Percentiles rank a stretch among this genome's conserved stretches.
These are phyloP conservation scores for Yamadazyma dendronema DNA, from an alignment of 1,139 yeast genomes.

Conservation along the genomic window DNA sequence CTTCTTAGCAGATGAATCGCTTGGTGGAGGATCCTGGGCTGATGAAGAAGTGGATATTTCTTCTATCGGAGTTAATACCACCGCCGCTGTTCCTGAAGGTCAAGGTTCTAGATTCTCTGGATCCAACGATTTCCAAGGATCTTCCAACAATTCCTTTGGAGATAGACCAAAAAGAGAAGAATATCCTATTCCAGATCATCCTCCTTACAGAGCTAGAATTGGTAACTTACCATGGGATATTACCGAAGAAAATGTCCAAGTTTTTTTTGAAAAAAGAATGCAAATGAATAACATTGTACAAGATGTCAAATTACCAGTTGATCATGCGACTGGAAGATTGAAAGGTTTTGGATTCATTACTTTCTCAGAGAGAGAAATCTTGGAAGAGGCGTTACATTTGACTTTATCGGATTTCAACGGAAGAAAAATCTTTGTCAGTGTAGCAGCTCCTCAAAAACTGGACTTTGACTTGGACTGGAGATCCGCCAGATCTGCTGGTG, in stretches of 20 bases:
- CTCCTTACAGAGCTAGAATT: conserved; percentile 89
- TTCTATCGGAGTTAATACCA: conserved; percentile 50
- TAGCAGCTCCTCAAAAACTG: conserved; percentile 80
- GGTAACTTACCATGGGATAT: conserved; percentile 85
- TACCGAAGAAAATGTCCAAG: conserved; percentile 61
- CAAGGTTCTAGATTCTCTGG: conserved; percentile 9
- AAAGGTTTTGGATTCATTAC: conserved; percentile 90
- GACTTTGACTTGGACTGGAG: conserved; percentile 50
- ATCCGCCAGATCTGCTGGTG: conserved; percentile 37
- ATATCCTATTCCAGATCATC: conserved; percentile 83
- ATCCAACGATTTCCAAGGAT: conserved; percentile 9
- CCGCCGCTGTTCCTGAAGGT: conserved; percentile 27
- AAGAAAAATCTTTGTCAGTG: conserved; percentile 78
- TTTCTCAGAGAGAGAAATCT: conserved; percentile 59
- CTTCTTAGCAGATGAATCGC: conserved; percentile 48
- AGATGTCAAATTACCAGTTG: conserved; percentile 71
- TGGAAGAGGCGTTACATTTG: conserved; percentile 69
- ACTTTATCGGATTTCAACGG: conserved; percentile 66
- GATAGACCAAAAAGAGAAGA: conserved; percentile 52
- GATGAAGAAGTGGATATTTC: conserved; percentile 58
- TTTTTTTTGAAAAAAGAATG: conserved; percentile 67
- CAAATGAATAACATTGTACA: conserved; percentile 46
- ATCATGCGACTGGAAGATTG: conserved; percentile 54
- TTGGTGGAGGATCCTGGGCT: conserved; percentile 56
- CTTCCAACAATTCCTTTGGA: conserved; percentile 3